These are phyloP conservation scores for Tylopilus vinaceipallidus DNA, from an alignment of 768 basidiomycete species.

Conservation along the genomic window DNA sequence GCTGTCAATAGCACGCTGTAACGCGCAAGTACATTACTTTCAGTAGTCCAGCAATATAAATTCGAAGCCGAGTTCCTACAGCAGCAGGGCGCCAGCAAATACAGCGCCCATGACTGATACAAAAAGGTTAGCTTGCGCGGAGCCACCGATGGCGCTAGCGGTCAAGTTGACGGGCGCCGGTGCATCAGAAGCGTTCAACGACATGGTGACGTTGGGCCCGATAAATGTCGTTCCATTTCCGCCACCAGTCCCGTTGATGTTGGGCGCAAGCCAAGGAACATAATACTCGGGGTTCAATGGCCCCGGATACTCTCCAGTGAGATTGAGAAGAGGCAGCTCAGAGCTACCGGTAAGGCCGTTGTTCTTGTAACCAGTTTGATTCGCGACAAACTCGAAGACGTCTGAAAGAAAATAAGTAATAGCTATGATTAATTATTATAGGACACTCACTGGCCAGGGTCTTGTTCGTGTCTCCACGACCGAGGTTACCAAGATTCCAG, in stretches of 20 bases:
- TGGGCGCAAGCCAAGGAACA: constrained; percentile 43
- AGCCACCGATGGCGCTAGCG: constrained; percentile 1
- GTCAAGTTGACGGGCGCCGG: constrained; percentile 41
- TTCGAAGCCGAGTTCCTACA: constrained; percentile 11
- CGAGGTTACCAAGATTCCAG: constrained; percentile 58
- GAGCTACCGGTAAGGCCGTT: constrained; percentile 28
- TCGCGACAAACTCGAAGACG: constrained; percentile 51
- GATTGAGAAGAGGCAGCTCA: constrained; percentile 37
- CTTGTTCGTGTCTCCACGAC: constrained; percentile 52
- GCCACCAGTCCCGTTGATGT: constrained; percentile 34
- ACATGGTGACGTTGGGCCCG: constrained; percentile 28
- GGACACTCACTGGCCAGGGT: constrained; percentile 17
- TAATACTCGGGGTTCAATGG: constrained; percentile 38
- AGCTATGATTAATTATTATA: neutral
- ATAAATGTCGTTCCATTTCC: constrained; percentile 42
- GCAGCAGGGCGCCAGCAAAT: constrained; percentile 11
- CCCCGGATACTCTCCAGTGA: constrained; percentile 38
- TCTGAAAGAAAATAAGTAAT: constrained; percentile 29
- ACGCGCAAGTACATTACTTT: constrained; percentile 6
- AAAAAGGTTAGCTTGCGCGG: constrained; percentile 2
- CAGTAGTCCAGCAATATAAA: neutral
- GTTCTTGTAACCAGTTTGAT: constrained; percentile 44
- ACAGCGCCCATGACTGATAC: constrained; percentile 5
- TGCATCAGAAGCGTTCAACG: constrained; percentile 28
- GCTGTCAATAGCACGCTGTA: neutral